Percentiles rank a stretch among this genome's conserved stretches.
Conservation (phyloP, 2,329 filamentous ascomycete species). For the Ambrosiella xylebori region DNA sequence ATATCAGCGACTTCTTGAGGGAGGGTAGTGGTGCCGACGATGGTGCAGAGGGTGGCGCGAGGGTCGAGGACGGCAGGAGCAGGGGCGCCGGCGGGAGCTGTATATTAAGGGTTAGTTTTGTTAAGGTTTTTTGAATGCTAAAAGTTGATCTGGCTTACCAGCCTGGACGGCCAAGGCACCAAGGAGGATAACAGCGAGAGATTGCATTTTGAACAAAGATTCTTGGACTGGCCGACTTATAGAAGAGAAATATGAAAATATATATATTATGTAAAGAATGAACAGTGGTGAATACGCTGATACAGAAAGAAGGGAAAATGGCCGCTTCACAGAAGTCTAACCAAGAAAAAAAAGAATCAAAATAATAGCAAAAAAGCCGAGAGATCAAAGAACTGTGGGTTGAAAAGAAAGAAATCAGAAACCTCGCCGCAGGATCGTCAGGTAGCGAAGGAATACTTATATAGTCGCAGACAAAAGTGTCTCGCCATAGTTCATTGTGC, state of each 20-base stretch:
- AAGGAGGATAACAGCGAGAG: constrained; percentile 3
- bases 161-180: constrained; percentile 7
- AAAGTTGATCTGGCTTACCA: constrained; percentile 1
- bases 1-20: constrained; percentile 31
- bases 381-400: background rate
- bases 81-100: background rate
- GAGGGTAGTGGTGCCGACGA: constrained; percentile 32
- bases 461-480: no score
- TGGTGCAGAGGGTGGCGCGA: constrained; percentile 31
- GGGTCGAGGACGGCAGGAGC: constrained; percentile 13
- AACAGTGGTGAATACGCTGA: background rate
- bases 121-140: background rate
- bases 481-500: background rate
- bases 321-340: constrained; percentile 5
- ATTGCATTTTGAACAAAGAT: background rate
- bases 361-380: background rate
- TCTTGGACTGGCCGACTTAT: background rate
- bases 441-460: no score
- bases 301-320: constrained; percentile 3
- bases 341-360: background rate
- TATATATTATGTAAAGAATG: background rate
- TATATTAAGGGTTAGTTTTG: background rate
- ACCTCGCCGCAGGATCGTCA: no score
- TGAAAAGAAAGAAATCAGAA: no score
- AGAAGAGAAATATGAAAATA: background rate